phyloP scores from a whole-genome alignment of 140 eudicot species.

The Senecio squalidus region DNA sequence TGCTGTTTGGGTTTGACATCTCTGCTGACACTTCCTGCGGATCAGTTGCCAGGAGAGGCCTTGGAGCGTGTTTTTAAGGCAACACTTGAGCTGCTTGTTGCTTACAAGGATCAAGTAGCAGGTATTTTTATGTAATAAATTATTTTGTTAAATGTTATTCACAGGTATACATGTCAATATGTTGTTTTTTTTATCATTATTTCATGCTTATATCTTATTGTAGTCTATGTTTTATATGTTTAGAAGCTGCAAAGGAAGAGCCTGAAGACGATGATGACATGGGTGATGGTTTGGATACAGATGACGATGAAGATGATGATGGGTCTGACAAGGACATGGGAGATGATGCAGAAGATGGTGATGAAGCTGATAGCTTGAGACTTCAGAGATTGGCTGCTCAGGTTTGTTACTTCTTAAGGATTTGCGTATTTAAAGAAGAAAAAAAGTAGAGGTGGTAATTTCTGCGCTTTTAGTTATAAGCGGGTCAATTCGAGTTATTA shows the following conservation, averaged over 20 bases:
- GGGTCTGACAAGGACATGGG: not conserved
- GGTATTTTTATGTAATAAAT: constrained; percentile 24
- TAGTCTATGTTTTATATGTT: not conserved
- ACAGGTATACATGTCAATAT: not conserved
- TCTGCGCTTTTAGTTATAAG: no score
- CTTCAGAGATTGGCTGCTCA: not conserved
- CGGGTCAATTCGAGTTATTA: no score
- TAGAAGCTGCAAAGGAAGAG: not conserved
- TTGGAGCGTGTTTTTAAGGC: constrained; percentile 86
- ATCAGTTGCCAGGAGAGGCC: constrained; percentile 20
- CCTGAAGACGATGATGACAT: not conserved
- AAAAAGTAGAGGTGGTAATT: no score
- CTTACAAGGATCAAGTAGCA: constrained; percentile 91
- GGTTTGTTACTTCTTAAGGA: not conserved
- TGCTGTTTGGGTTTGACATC: not conserved
- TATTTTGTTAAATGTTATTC: no score
- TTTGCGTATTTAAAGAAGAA: not conserved
- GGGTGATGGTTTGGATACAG: not conserved
- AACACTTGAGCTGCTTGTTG: constrained; percentile 84
- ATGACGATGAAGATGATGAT: not conserved
- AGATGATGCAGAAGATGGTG: not conserved
- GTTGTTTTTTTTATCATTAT: not conserved
- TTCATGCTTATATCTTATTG: not conserved
- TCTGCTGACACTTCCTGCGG: not conserved
- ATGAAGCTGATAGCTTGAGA: not conserved